phyloP scores from a whole-genome alignment of 2,329 filamentous ascomycete species.

The Nemania diffusa region DNA sequence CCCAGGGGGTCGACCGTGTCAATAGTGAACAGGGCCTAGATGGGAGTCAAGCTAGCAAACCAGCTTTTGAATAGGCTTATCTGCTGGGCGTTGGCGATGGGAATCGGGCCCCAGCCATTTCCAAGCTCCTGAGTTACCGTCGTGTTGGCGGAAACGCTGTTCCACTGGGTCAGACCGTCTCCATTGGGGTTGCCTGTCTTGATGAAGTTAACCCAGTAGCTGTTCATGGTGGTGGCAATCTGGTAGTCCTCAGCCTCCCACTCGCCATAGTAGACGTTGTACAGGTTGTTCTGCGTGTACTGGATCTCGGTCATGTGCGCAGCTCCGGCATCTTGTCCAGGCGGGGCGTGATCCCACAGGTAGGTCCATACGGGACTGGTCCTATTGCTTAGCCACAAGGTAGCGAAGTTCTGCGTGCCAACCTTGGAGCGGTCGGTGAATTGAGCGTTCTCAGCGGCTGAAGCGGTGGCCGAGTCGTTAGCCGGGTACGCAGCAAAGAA shows the following conservation, averaged over 20 bases:
- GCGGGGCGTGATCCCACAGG: slow-evolving; percentile 46
- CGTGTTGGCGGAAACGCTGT: slow-evolving; percentile 19
- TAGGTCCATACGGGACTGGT: slow-evolving; percentile 44
- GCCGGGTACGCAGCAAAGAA: slow-evolving; percentile 41
- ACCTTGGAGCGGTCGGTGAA: slow-evolving; percentile 44
- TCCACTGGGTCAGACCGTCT: slow-evolving; percentile 29
- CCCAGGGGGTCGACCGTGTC: neutral
- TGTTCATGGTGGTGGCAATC: slow-evolving; percentile 20
- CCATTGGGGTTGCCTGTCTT: slow-evolving; percentile 29
- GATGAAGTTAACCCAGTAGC: slow-evolving; percentile 26
- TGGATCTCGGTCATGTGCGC: slow-evolving; percentile 47
- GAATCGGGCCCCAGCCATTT: slow-evolving; percentile 33
- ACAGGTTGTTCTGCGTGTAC: slow-evolving; percentile 48
- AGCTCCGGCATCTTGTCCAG: slow-evolving; percentile 43
- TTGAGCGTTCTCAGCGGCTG: slow-evolving; percentile 36
- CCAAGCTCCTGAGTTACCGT: slow-evolving; percentile 35
- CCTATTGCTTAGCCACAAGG: slow-evolving; percentile 37
- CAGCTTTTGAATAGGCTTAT: slow-evolving; percentile 31
- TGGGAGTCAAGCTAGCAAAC: slow-evolving; percentile 28
- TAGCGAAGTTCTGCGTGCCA: slow-evolving; percentile 42
- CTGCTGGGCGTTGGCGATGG: slow-evolving; percentile 31
- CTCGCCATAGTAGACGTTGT: slow-evolving; percentile 31
- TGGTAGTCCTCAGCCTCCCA: slow-evolving; percentile 26
- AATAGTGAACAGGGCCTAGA: slow-evolving; percentile 41
- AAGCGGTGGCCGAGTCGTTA: slow-evolving; percentile 37